Base-by-base conservation (phyloP, 2,329 filamentous ascomycete species). In the Aureobasidium leucospermi region DNA sequence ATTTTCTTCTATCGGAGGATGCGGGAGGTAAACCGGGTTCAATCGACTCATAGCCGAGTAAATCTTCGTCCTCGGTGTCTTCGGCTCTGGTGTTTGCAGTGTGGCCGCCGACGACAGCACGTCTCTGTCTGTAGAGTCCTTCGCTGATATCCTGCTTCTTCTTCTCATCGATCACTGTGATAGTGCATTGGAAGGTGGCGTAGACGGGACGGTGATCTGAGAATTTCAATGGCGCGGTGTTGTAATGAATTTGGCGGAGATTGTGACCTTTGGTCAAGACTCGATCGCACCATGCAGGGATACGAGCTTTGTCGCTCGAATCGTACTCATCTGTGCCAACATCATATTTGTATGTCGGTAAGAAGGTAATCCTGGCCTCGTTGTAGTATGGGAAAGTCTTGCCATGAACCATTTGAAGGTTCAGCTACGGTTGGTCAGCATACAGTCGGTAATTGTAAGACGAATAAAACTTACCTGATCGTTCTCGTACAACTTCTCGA, bases 201-300 rank as follows among this genome's bases (percentile, higher is more conserved):
- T 90, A 96, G 0, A 99, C 93, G 1, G 94, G 94, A n/a, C 92
- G 84, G 72, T 99, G 94, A 69, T 99, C 94, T 0, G 94, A 99
- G 71, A 97, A 96, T 11, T 82, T 84, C 38, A 99, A 78, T 32
- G 90, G 86, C 3, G 92, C 91, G 57, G 84, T 87, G 67, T 89
- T 84, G 73, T 99, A 99, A 34, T 88, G 82, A 10, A 88, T 78
- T 70, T 97, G 94, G 43, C 86, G 85, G 38, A 99, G 81, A 65
- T 90, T 92, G 61, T 83, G 78, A 7, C 94, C 94, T 75, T 92
- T 95, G 61, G 89, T 87, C 8, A 99, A 76, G 47, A 99, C 88
- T 39, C 94, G 88, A 73, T 99, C 94, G 62, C 92, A 96, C 94
- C 94, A 99, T 0, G 94, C 94, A 2, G 94, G 94, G 63, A 97